Evolutionary conservation across 352 stramenopile genomes (phyloP).

Genomic region (Thalassiosira sp.): DNA sequence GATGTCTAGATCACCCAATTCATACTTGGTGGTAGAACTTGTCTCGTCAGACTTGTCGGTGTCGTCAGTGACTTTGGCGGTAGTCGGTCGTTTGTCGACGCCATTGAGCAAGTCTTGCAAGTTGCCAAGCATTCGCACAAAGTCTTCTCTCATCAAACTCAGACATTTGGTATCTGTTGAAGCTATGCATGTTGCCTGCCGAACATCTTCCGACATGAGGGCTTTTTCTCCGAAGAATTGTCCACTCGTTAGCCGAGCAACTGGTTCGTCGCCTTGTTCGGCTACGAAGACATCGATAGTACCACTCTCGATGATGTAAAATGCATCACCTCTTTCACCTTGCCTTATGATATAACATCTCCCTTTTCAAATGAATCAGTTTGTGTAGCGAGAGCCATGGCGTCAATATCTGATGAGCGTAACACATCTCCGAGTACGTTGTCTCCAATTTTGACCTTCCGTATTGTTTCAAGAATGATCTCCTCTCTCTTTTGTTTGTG

Average conservation of each 20-base stretch:
- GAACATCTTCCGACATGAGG: slow-evolving; percentile 90
- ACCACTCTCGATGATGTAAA: slow-evolving; percentile 77
- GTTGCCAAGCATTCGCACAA: slow-evolving; percentile 92
- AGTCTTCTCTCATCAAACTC: slow-evolving; percentile 92
- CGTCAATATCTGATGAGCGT: slow-evolving; percentile 49
- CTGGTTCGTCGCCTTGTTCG: slow-evolving; percentile 42
- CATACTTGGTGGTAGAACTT: slow-evolving; percentile 11
- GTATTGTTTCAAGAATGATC: slow-evolving; percentile 57
- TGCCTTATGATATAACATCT: slow-evolving; percentile 60
- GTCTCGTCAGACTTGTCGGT: neutral
- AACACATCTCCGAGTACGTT: slow-evolving; percentile 59
- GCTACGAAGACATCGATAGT: slow-evolving; percentile 65
- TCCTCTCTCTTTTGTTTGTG: slow-evolving; percentile 61
- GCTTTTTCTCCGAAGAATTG: slow-evolving; percentile 94
- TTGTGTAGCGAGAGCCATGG: slow-evolving; percentile 48
- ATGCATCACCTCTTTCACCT: slow-evolving; percentile 69
- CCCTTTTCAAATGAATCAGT: slow-evolving; percentile 48
- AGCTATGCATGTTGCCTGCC: slow-evolving; percentile 91
- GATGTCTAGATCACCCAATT: slow-evolving; percentile 89
- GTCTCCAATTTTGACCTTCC: slow-evolving; percentile 54
- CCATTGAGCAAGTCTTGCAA: slow-evolving; percentile 75
- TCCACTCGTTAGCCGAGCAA: slow-evolving; percentile 84
- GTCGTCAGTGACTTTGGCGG: slow-evolving; percentile 16
- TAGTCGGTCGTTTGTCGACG: slow-evolving; percentile 5
- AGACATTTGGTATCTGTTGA: slow-evolving; percentile 67